Percentiles rank a stretch among this genome's conserved stretches.
Evolutionary conservation across 2,329 filamentous ascomycete species (phyloP).

Genomic region (Lachnellula hyalina): DNA sequence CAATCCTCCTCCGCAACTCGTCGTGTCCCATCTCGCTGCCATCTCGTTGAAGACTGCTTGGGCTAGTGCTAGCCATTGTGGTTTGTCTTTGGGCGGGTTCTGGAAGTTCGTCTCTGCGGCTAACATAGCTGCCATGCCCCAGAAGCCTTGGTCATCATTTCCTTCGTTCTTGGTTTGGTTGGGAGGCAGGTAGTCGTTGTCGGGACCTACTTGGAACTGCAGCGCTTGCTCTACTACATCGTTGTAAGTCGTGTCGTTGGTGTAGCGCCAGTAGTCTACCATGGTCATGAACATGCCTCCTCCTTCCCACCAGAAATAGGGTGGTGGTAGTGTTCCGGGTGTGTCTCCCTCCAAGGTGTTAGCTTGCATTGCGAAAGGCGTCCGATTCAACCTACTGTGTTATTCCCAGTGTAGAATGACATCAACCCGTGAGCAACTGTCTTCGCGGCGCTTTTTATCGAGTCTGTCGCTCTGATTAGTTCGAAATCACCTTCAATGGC

Average conservation of each 20-base stretch:
- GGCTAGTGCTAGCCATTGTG: constrained; percentile 65
- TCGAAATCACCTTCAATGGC: background rate
- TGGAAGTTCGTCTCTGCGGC: constrained; percentile 63
- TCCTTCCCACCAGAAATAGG: constrained; percentile 58
- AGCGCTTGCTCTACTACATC: constrained; percentile 60
- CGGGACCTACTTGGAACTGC: constrained; percentile 65
- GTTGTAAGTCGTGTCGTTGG: constrained; percentile 67
- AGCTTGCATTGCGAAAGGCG: background rate
- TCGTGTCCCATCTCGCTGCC: constrained; percentile 63
- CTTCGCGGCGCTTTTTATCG: constrained; percentile 32
- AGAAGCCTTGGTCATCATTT: constrained; percentile 72
- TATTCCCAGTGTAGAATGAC: constrained; percentile 47
- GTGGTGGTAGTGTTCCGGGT: constrained; percentile 45
- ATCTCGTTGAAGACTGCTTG: constrained; percentile 79
- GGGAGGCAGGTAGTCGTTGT: constrained; percentile 71
- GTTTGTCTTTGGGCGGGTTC: constrained; percentile 49
- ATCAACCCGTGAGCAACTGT: constrained; percentile 43
- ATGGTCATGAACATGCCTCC: constrained; percentile 69
- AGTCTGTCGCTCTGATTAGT: constrained; percentile 19
- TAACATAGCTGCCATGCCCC: constrained; percentile 64
- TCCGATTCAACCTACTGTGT: constrained; percentile 32
- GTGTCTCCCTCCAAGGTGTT: constrained; percentile 35
- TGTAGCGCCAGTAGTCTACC: constrained; percentile 80
- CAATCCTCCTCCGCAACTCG: constrained; percentile 66
- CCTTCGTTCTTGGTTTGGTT: constrained; percentile 64